A percentile compares a stretch with the other conserved stretches of the same genome.
Conservation (phyloP, 257 asterid genomes). For the Haberlea rhodopensis region DNA sequence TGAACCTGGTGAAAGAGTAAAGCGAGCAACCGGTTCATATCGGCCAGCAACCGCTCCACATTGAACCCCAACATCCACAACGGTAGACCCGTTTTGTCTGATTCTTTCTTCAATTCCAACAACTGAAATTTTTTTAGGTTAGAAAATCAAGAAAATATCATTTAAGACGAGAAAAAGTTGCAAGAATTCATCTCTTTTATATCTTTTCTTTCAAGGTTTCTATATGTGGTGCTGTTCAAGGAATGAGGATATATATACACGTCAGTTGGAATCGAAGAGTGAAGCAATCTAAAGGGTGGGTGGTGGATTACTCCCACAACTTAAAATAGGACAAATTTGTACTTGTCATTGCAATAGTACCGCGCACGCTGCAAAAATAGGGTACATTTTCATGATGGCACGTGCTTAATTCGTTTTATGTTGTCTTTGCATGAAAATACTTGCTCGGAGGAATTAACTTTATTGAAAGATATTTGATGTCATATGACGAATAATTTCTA, state of each 20-base stretch:
- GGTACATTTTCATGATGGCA: conserved; percentile 19
- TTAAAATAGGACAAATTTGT: conserved; percentile 26
- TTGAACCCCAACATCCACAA: conserved; percentile 86
- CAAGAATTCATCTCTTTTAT: too few species aligned
- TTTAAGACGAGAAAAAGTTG: background rate
- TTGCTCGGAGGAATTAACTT: too few species aligned
- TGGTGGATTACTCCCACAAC: conserved; percentile 1
- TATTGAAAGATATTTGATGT: too few species aligned
- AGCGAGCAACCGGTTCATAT: conserved; percentile 85
- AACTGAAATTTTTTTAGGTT: background rate
- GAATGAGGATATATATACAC: background rate
- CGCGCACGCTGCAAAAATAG: background rate
- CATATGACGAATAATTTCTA: too few species aligned
- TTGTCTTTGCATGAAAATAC: too few species aligned
- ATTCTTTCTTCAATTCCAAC: conserved; percentile 4
- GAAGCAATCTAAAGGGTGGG: conserved; percentile 34
- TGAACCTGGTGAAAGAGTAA: conserved; percentile 80
- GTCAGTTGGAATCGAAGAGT: conserved; percentile 2
- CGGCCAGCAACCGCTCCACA: conserved; percentile 69
- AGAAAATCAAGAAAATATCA: background rate
- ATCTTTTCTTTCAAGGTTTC: conserved; percentile 17
- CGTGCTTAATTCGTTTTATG: too few species aligned
- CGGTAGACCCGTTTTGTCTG: conserved; percentile 92
- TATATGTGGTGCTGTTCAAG: conserved; percentile 9
- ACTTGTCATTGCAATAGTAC: background rate